Conservation (phyloP, 345 rosid genomes). For the Lepidium sativum region DNA sequence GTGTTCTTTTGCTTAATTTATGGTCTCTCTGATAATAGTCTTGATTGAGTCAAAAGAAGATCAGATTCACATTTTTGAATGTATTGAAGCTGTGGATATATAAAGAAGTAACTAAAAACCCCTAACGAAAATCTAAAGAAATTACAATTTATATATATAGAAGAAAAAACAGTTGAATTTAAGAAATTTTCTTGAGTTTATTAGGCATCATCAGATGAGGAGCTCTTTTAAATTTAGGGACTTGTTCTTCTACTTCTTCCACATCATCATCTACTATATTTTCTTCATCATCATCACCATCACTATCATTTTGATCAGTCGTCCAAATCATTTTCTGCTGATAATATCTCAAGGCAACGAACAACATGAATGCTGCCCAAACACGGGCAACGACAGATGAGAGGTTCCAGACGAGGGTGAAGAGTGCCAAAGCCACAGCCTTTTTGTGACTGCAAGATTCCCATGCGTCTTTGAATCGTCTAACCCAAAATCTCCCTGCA, state of each 20-base stretch:
- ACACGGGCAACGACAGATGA: slow-evolving; percentile 63
- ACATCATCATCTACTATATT: slow-evolving; percentile 15
- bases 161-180: neutral
- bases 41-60: too few relatives aligned
- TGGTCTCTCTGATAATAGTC: too few relatives aligned
- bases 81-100: neutral
- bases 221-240: slow-evolving; percentile 4
- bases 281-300: neutral
- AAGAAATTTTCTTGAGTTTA: slow-evolving; percentile 47
- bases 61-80: too few relatives aligned
- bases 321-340: slow-evolving; percentile 42
- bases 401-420: slow-evolving; percentile 64
- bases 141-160: neutral
- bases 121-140: slow-evolving; percentile 11
- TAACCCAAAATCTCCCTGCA: slow-evolving; percentile 58
- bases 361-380: slow-evolving; percentile 85
- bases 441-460: slow-evolving; percentile 72
- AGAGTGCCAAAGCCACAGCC: slow-evolving; percentile 46
- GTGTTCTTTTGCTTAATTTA: too few relatives aligned
- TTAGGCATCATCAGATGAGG: slow-evolving; percentile 15
- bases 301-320: slow-evolving; percentile 7
- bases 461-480: slow-evolving; percentile 67
- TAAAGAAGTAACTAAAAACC: neutral
- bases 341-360: slow-evolving; percentile 69
- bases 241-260: neutral